Conservation (phyloP, 768 basidiomycete species). For the Sarcodon aspratus region DNA sequence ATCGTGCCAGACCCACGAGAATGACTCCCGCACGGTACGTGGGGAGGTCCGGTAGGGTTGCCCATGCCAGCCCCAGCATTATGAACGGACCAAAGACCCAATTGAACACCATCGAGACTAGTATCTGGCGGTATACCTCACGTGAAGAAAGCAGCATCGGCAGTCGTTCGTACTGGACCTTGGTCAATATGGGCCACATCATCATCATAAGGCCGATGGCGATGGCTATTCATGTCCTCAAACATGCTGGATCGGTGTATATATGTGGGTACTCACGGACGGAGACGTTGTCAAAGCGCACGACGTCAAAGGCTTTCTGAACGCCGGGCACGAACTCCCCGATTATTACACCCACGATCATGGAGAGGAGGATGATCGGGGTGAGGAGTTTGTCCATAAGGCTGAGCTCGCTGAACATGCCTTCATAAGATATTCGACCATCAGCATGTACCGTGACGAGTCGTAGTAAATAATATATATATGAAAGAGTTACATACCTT, state of each 20-base stretch:
- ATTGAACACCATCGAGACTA: constrained; percentile 57
- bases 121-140: constrained; percentile 54
- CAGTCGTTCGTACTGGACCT: constrained; percentile 68
- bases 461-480: too few species aligned
- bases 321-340: constrained; percentile 56
- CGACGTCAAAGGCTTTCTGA: constrained; percentile 49
- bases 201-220: constrained; percentile 74
- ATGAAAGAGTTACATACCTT: too few species aligned
- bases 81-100: constrained; percentile 76
- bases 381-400: constrained; percentile 52
- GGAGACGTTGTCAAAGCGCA: constrained; percentile 59
- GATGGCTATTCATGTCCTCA: constrained; percentile 38
- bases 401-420: constrained; percentile 18
- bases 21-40: constrained; percentile 72
- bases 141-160: constrained; percentile 40
- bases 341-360: constrained; percentile 69
- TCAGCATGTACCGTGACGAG: too few species aligned
- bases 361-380: constrained; percentile 53
- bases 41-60: constrained; percentile 69
- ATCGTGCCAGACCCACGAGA: constrained; percentile 69
- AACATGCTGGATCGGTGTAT: background rate
- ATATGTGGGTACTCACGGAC: constrained; percentile 44
- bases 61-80: constrained; percentile 84
- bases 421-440: too few species aligned
- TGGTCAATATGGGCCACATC: constrained; percentile 79